Base-by-base conservation (phyloP, 129 eudicot species). In the Rutidosis leptorrhynchoides region DNA sequence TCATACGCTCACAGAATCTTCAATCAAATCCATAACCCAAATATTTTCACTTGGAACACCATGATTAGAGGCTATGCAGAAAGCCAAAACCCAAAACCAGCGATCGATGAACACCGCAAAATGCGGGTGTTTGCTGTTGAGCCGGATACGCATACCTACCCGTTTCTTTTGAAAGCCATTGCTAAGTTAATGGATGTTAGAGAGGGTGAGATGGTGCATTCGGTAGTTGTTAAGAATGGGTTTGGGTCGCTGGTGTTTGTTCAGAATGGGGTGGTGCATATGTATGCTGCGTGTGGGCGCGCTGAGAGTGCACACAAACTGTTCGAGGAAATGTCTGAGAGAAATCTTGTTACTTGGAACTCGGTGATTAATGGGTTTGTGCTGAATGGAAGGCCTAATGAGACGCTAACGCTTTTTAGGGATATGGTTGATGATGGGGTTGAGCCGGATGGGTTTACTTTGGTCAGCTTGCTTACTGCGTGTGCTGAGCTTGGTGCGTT, bases 61-160 rank as follows among this genome's bases (percentile, higher is more conserved):
- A 83, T 91, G 85, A 91, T 91, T 48, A 85, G 90, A 83, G 98
- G 96, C 58, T 85, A 77, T 27, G 95, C 98, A 15, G 90, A 85
- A 76, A 85, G 87, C 68, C 82, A 75, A 14, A 76, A 77, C 65
- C 87, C 98, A 0, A 37, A 71, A 65, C 87, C 82, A 15, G 98
- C 88, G 6, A 48, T 88, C 42, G 79, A 70, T 43, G 21, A 85
- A 11, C 81, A 85, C 82, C 49, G 32, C 1, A 65, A 70, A 64
- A 78, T 91, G 86, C 77, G 79, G 22, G 56, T 42, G 15, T 12
- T 58, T 24, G 37, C 68, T 17, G 85, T 82, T 52, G 82, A 73
- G 9, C 84, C 96, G 10, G 98, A 91, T 16, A 85, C 90, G 2
- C 90, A 91, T 70, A 91, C 98, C 0, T 88, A 87, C 76, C 95